Conservation (phyloP, 768 basidiomycete species). For the Kwoniella dendrophila region DNA sequence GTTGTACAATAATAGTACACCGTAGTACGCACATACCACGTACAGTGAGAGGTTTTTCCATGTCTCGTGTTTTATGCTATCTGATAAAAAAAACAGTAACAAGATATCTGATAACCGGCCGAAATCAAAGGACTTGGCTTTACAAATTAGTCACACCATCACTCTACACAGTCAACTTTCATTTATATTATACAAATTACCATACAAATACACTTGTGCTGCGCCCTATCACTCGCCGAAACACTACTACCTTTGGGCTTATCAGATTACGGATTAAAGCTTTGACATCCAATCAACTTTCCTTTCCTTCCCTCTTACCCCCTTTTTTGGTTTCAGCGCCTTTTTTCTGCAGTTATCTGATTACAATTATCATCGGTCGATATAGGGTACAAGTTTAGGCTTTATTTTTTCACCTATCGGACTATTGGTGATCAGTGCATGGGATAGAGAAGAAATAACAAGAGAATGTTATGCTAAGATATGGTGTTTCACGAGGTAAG, state of each 20-base stretch:
- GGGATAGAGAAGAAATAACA: not conserved
- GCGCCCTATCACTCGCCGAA: not conserved
- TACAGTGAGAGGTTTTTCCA: too few species aligned
- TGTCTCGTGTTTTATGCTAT: too few species aligned
- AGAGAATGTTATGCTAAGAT: constrained; percentile 9
- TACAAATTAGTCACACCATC: too few species aligned
- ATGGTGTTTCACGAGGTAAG: constrained; percentile 6
- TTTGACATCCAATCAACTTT: not conserved
- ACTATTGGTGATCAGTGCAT: not conserved
- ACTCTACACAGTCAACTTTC: too few species aligned
- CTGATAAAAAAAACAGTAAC: too few species aligned
- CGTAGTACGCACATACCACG: too few species aligned
- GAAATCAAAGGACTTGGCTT: too few species aligned
- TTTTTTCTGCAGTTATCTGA: not conserved
- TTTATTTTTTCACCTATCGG: not conserved
- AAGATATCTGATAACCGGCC: not conserved
- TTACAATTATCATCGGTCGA: constrained; percentile 5
- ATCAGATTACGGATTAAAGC: constrained; percentile 8
- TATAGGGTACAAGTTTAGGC: not conserved
- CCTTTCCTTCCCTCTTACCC: not conserved
- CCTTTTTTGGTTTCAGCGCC: not conserved
- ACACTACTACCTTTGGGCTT: not conserved
- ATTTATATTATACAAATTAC: not conserved
- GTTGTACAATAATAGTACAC: too few species aligned
- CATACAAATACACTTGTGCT: not conserved